These are phyloP conservation scores for Acer yangbiense DNA, from an alignment of 345 rosid genomes.

Conservation along the genomic window DNA sequence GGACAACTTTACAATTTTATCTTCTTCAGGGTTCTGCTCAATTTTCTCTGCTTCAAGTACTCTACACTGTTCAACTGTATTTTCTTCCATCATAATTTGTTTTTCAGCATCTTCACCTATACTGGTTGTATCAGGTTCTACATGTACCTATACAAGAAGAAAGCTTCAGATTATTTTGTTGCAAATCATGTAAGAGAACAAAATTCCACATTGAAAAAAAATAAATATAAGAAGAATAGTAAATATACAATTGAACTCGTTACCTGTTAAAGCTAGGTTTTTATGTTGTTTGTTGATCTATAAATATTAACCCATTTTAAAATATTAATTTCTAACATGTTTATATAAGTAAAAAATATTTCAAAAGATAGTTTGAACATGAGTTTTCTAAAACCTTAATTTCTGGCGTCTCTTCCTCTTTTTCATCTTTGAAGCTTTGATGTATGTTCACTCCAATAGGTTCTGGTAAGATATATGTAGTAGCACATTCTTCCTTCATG, in stretches of 20 bases:
- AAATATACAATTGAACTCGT: not conserved
- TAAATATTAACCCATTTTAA: not conserved
- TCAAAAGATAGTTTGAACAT: not conserved
- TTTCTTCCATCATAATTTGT: conserved; percentile 11
- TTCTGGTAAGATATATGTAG: conserved; percentile 18
- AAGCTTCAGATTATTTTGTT: not conserved
- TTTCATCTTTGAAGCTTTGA: conserved; percentile 20
- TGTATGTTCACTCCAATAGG: conserved; percentile 14
- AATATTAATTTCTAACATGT: not conserved
- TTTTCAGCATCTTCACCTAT: conserved; percentile 23
- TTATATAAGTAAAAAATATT: conserved; percentile 9
- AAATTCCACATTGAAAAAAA: not conserved
- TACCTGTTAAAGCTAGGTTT: not conserved
- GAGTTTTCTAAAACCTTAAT: not conserved
- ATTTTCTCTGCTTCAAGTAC: conserved; percentile 12
- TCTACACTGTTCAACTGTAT: not conserved
- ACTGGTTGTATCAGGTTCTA: conserved; percentile 23
- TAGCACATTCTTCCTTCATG: conserved; percentile 20
- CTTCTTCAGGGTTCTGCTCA: conserved; percentile 9
- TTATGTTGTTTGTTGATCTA: not conserved
- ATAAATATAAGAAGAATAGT: not conserved
- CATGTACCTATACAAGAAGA: conserved; percentile 28
- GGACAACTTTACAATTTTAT: not conserved
- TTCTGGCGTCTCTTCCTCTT: not conserved
- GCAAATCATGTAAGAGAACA: too few relatives aligned